Conservation (phyloP, 148 eudicot species). For the Polygonum maritimum region DNA sequence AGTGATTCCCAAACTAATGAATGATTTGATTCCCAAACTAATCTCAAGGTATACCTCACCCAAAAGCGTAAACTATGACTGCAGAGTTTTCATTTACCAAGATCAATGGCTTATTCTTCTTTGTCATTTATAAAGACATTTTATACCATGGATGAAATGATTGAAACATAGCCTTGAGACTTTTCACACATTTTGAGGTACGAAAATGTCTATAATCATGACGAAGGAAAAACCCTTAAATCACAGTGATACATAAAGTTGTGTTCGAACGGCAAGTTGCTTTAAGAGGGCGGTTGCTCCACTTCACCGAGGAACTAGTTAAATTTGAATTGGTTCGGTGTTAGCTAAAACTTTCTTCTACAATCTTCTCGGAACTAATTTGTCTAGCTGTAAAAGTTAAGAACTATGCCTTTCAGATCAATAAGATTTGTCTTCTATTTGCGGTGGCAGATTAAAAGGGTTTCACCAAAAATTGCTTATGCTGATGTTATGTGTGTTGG, state of each 20-base stretch:
- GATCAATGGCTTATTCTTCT: no score
- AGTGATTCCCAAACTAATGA: no score
- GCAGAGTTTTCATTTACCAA: no score
- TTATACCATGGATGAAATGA: no score
- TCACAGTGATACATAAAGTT: neutral
- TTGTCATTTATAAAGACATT: no score
- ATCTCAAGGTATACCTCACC: no score
- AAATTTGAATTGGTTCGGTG: neutral
- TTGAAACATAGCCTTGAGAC: no score
- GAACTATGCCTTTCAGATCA: neutral
- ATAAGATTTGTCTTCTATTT: constrained; percentile 7
- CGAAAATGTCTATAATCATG: no score
- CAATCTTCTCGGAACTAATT: neutral
- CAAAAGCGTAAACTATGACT: no score
- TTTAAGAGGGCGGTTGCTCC: neutral
- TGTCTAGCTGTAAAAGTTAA: neutral
- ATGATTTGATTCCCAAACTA: no score
- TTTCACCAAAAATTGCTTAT: constrained; percentile 79
- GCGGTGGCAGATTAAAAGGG: constrained; percentile 74
- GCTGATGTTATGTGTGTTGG: constrained; percentile 95
- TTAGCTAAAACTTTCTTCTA: neutral
- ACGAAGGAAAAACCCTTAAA: neutral
- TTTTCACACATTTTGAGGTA: no score
- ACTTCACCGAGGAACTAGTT: neutral
- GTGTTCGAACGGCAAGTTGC: neutral